These are phyloP conservation scores for Rhinocladiella mackenziei DNA, from an alignment of 2,329 filamentous ascomycete species.

Conservation along the genomic window DNA sequence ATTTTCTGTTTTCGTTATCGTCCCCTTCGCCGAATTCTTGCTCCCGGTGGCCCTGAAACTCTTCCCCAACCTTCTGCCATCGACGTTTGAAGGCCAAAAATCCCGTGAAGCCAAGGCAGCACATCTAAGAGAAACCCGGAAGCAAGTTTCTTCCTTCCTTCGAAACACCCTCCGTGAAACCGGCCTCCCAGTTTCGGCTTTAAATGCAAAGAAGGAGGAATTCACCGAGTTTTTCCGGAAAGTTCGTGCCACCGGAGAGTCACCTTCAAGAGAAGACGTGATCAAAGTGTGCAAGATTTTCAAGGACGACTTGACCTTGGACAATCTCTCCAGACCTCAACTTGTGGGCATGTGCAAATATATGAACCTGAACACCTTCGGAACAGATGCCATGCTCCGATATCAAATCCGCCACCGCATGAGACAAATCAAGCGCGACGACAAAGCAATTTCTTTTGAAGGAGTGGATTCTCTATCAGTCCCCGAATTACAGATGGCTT, in stretches of 20 bases:
- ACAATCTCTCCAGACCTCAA: constrained; percentile 94
- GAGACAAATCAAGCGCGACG: constrained; percentile 98
- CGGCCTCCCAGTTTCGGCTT: constrained; percentile 79
- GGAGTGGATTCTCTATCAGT: constrained; percentile 92
- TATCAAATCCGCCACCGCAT: constrained; percentile 97
- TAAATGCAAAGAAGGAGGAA: constrained; percentile 85
- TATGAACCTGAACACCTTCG: constrained; percentile 95
- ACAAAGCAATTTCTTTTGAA: constrained; percentile 89
- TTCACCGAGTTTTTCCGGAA: constrained; percentile 98
- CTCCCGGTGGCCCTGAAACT: constrained; percentile 79
- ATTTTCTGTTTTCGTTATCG: constrained; percentile 94
- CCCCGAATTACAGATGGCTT: constrained; percentile 84
- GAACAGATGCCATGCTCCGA: constrained; percentile 94
- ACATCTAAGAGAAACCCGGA: constrained; percentile 75
- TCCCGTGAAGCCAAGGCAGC: constrained; percentile 85
- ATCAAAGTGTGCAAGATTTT: constrained; percentile 99
- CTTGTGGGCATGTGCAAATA: constrained; percentile 97
- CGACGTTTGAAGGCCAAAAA: constrained; percentile 90
- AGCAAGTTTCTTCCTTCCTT: constrained; percentile 89
- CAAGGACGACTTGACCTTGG: constrained; percentile 93
- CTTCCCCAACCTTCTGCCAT: constrained; percentile 95
- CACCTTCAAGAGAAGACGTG: constrained; percentile 81
- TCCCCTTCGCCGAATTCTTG: constrained; percentile 90
- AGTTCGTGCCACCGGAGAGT: constrained; percentile 83
- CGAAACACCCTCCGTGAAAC: constrained; percentile 85